phyloP scores from a whole-genome alignment of 106 monocot genomes.

The Gastrodia elata region DNA sequence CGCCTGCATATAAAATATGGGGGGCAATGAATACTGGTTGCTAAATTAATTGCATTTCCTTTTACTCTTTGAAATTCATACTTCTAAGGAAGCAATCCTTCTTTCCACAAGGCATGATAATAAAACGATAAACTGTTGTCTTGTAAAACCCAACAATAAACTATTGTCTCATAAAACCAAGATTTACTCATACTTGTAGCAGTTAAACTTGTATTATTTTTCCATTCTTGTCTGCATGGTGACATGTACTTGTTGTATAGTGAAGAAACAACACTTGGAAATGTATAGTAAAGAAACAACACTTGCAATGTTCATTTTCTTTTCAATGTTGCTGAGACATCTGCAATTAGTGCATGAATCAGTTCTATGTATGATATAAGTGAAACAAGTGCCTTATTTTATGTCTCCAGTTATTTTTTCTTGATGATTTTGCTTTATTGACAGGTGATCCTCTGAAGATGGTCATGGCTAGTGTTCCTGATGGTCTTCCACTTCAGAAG shows the following conservation, averaged over 20 bases:
- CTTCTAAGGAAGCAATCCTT: not conserved
- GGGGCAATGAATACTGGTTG: not conserved
- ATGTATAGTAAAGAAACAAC: not conserved
- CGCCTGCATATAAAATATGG: not conserved
- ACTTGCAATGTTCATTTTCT: not conserved
- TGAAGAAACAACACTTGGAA: not conserved
- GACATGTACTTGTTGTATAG: not conserved
- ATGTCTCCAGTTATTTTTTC: not conserved
- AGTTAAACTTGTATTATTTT: not conserved
- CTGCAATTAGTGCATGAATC: not conserved
- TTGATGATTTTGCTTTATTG: slow-evolving; percentile 1
- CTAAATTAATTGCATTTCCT: not conserved
- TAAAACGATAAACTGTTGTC: not conserved
- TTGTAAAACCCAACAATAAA: not conserved
- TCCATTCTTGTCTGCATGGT: not conserved
- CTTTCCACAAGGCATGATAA: not conserved
- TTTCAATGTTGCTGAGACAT: not conserved
- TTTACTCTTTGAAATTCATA: not conserved
- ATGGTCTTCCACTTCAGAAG: slow-evolving; percentile 44
- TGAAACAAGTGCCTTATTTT: not conserved
- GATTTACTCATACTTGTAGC: not conserved
- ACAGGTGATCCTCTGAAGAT: slow-evolving; percentile 79
- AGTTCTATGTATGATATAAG: not conserved
- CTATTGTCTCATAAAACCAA: not conserved
- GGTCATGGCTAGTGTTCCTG: slow-evolving; percentile 49